Base-by-base conservation (phyloP, 257 asterid species). In the Rhazya stricta region DNA sequence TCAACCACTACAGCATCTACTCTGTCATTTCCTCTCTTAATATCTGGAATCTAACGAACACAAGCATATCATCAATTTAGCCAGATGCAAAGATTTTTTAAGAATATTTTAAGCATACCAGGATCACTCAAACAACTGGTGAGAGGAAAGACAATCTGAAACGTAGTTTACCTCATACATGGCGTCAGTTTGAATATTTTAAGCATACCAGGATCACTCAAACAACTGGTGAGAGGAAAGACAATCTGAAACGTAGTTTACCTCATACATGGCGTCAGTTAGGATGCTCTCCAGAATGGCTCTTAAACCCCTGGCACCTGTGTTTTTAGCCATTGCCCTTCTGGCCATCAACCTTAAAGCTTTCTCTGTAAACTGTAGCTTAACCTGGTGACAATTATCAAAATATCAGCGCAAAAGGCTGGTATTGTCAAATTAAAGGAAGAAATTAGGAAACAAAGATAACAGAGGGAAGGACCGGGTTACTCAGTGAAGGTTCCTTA, bases 231-330 rank as follows among this genome's bases (percentile, higher is more conserved):
- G 1, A 0, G 43, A n/a, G n/a, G 62, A 58, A 18, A 50, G 65
- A 19, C 10, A 50, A 29, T 30, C 67, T 68, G 15, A 18, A 36
- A 61, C 25, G 16, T 66, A 75, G 70, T 76, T 80, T 91, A 93
- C 97, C 98, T 93, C 98, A 66, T 91, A 93, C 98, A 93, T 93
- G 65, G 93, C 88, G 73, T 93, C 94, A 41, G 91, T 93, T 79
- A 93, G 86, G 76, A 91, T 92, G 91, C 75, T 83, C 82, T 93
- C 98, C 43, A 93, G 76, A 73, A 91, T 88, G 77, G 93, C 90
- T 87, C 98, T 89, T 82, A 93, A 82, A 60, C 98, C 97, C 84
- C 98, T 88, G 7, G 98, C 98, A 74, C 98, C 97, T n/a, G 98
- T 93, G 73, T 93, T 91, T 84, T 93, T 93, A 23, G 84, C 80